Evolutionary conservation across 768 basidiomycete genomes (phyloP), one percentile per base, ranked within the genome.

Genomic region (Naganishia randhawae): DNA sequence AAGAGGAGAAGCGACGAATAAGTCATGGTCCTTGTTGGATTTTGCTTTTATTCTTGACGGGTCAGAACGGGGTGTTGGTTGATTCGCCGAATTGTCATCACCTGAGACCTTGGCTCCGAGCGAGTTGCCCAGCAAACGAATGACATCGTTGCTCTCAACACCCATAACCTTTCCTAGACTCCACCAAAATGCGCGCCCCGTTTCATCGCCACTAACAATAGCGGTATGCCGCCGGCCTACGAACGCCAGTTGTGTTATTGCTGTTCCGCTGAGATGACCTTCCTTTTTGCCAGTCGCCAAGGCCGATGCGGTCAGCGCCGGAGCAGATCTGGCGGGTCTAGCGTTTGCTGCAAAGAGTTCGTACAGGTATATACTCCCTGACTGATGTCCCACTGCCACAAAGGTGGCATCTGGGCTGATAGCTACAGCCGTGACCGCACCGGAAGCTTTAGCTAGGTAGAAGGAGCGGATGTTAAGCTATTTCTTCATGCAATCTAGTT

Each of bases 381-480:
- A 84, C 6, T 85, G 83, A 80, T 98, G 92, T 0, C 96, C 96
- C 2, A 88, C 88, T 0, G 89, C 95, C 55, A 97, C 83, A 77
- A 87, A 96, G 1, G 94, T 97, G 73, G 92, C 91, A 76, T 99
- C 96, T 73, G 91, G 87, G 10, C 94, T 96, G 52, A 99, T 82
- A 0, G 91, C 88, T 16, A 99, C 80, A 0, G 94, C 89, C n/a
- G 90, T 94, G 9, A 92, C 89, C 16, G 90, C 80, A 22, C 92
- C 91, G 11, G 87, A 80, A 3, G 81, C 79, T 73, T 82, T 86
- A 48, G 83, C 89, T 89, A 69, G 67, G 7, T 66, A 71, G 22
- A 70, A 50, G 42, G 16, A 67, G 62, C 3, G 31, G n/a, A 22
- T n/a, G 11, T 48, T 48, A 48, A 55, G 33, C n/a, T n/a, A 67